Percentiles rank a stretch among this genome's conserved stretches.
Conservation (phyloP, 2,329 filamentous ascomycete genomes). For the Epicoccum nigrum region DNA sequence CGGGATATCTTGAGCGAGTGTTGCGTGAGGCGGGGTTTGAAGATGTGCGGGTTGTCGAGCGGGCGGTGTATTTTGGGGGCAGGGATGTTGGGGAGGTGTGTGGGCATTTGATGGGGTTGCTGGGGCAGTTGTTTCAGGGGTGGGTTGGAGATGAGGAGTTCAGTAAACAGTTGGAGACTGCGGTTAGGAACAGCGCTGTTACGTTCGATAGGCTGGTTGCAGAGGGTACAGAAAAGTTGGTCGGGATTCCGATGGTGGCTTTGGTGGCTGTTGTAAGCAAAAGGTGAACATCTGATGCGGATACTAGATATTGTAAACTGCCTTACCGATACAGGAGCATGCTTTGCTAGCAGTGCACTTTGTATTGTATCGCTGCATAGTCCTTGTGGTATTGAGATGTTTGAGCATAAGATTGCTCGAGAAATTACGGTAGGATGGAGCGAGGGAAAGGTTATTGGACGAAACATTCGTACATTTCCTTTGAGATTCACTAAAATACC, state of each 20-base stretch:
- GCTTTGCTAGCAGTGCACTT: no score
- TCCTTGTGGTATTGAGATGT: no score
- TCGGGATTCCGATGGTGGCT: slow-evolving; percentile 3
- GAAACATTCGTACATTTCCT: no score
- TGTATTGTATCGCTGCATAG: no score
- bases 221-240: not conserved
- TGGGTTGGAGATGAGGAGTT: not conserved
- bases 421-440: no score
- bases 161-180: not conserved
- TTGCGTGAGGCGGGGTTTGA: slow-evolving; percentile 15
- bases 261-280: slow-evolving; percentile 1
- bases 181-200: not conserved
- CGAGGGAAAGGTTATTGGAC: no score
- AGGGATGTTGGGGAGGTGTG: slow-evolving; percentile 9
- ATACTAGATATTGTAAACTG: no score
- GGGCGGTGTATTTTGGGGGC: slow-evolving; percentile 14
- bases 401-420: no score
- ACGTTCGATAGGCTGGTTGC: not conserved
- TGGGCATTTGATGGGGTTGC: slow-evolving; percentile 6
- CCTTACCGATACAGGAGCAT: no score
- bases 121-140: not conserved
- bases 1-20: slow-evolving; percentile 7
- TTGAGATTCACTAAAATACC: no score
- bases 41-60: slow-evolving; percentile 10
- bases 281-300: not conserved